Percentiles rank a stretch among this genome's conserved stretches.
Conservation (phyloP, 2,329 filamentous ascomycete species). For the Thielaviopsis populi region DNA sequence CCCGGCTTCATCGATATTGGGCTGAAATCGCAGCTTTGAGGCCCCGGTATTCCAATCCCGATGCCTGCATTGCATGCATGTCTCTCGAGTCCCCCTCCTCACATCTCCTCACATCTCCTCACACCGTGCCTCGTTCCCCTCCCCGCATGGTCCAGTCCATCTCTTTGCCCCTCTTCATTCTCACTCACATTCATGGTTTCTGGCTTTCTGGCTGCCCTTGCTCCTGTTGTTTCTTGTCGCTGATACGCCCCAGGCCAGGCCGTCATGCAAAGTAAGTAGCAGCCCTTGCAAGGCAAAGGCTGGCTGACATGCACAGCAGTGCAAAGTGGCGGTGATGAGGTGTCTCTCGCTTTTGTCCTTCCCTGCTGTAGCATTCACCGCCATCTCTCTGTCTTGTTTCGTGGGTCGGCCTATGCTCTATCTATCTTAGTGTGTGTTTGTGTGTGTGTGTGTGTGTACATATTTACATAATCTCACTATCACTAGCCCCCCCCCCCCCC, state of each 20-base stretch:
- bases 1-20: not conserved
- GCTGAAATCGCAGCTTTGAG: not conserved
- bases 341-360: not conserved
- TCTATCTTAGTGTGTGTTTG: not conserved
- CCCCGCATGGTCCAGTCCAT: not conserved
- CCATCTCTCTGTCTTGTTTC: not conserved
- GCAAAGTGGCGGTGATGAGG: constrained; percentile 5
- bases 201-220: not conserved
- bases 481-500: too few relatives aligned
- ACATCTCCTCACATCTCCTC: not conserved
- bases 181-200: not conserved
- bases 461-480: not conserved
- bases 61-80: not conserved
- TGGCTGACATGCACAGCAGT: not conserved
- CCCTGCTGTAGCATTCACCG: not conserved
- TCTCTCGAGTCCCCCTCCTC: not conserved
- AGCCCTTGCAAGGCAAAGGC: not conserved
- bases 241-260: not conserved
- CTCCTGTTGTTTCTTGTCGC: not conserved
- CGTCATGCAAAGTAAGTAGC: not conserved
- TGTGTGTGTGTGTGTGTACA: not conserved
- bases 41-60: not conserved
- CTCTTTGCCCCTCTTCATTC: not conserved
- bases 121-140: not conserved
- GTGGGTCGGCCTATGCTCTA: not conserved